phyloP scores from a whole-genome alignment of 768 basidiomycete genomes.

The Cubamyces lactineus region DNA sequence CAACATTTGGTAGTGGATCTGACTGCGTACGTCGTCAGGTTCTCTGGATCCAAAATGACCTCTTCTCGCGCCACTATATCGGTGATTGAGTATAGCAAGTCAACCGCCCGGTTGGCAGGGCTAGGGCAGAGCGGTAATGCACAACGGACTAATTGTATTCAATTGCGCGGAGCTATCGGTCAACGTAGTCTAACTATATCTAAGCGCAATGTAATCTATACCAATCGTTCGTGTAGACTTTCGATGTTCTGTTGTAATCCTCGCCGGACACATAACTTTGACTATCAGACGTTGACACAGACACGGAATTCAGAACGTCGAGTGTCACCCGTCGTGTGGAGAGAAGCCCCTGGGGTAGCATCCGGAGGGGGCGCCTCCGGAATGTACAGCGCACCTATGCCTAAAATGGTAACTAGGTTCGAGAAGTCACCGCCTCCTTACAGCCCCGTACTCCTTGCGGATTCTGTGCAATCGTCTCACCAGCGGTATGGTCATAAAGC shows the following conservation, averaged over 20 bases:
- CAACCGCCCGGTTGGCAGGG: no score
- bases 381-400: conserved; percentile 7
- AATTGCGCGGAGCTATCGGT: no score
- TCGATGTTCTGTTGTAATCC: neutral
- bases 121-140: no score
- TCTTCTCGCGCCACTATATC: conserved; percentile 49
- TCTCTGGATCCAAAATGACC: conserved; percentile 55
- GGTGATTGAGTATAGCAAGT: conserved; percentile 29
- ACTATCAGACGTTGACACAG: no score
- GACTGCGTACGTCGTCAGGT: conserved; percentile 34
- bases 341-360: neutral
- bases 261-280: no score
- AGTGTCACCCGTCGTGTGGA: neutral
- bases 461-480: conserved; percentile 10
- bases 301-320: no score
- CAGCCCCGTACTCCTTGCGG: conserved; percentile 12
- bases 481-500: conserved; percentile 8
- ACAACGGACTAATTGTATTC: no score
- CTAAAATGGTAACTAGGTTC: conserved; percentile 23
- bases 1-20: neutral
- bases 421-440: conserved; percentile 22
- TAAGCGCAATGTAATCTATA: neutral
- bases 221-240: no score
- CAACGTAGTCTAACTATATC: neutral
- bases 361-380: conserved; percentile 18